Conservation (phyloP, 495 filamentous ascomycete species). For the Xylaria grammica region DNA sequence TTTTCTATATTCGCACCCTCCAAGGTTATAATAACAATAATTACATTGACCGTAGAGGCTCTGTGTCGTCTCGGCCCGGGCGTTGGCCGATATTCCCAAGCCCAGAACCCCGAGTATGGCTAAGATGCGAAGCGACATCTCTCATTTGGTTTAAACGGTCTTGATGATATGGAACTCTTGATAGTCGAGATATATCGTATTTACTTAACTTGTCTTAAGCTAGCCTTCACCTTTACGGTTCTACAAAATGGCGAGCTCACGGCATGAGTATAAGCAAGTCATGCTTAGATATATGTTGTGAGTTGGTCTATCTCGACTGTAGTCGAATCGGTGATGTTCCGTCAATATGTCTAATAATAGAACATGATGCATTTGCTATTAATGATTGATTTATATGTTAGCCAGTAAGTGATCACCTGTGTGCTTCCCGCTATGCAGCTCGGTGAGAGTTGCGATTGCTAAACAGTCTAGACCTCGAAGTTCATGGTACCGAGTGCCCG, state of each 20-base stretch:
- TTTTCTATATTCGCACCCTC: neutral
- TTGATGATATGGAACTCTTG: neutral
- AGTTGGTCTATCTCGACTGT: neutral
- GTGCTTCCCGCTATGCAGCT: neutral
- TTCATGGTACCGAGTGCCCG: slow-evolving; percentile 3
- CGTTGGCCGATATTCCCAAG: neutral
- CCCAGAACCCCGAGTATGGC: neutral
- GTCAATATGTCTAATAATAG: neutral
- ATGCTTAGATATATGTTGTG: neutral
- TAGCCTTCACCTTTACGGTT: neutral
- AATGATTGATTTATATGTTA: neutral
- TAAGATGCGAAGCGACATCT: slow-evolving; percentile 9
- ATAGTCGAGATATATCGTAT: neutral
- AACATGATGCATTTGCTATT: neutral
- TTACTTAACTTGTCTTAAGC: neutral
- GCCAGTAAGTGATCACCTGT: neutral
- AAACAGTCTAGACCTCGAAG: neutral
- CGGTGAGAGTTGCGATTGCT: neutral
- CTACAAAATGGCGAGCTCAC: neutral
- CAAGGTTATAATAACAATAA: neutral
- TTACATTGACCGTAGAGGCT: slow-evolving; percentile 14
- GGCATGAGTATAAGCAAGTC: neutral
- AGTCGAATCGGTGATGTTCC: slow-evolving; percentile 9
- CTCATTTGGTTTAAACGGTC: neutral
- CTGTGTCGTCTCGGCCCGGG: neutral